Evolutionary conservation across 169 alveolate genomes (phyloP).

Genomic region (Plasmodium adleri): DNA sequence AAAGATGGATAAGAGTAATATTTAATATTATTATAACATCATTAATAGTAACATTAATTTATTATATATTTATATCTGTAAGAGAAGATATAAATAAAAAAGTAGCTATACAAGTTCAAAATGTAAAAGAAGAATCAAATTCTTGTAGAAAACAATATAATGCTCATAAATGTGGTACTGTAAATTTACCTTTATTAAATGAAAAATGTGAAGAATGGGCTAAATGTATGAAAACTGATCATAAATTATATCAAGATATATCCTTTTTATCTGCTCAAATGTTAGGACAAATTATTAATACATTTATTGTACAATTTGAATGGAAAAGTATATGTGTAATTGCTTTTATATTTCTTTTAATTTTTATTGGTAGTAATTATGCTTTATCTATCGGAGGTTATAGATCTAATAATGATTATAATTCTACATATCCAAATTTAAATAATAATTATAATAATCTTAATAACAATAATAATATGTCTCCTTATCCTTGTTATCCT

Average conservation of each 20-base stretch:
- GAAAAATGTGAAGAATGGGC: conserved; percentile 77
- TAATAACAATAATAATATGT: neutral
- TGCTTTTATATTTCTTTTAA: conserved; percentile 73
- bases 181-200: conserved; percentile 62
- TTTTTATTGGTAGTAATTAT: conserved; percentile 76
- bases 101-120: conserved; percentile 69
- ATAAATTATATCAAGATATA: conserved; percentile 69
- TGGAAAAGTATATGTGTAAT: conserved; percentile 76
- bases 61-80: conserved; percentile 69
- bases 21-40: conserved; percentile 69
- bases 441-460: conserved; percentile 17
- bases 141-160: conserved; percentile 63
- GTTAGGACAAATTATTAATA: conserved; percentile 70
- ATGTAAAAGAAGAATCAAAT: conserved; percentile 71
- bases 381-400: conserved; percentile 63
- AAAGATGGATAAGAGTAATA: conserved; percentile 73
- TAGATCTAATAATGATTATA: conserved; percentile 14
- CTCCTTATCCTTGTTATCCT: conserved; percentile 40
- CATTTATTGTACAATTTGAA: conserved; percentile 75
- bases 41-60: conserved; percentile 45
- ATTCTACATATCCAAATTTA: neutral
- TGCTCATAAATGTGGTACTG: conserved; percentile 77
- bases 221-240: conserved; percentile 70
- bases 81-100: conserved; percentile 73
- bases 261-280: conserved; percentile 75